phyloP scores from a whole-genome alignment of 495 filamentous ascomycete genomes.

The Friedmanniomyces simplex region DNA sequence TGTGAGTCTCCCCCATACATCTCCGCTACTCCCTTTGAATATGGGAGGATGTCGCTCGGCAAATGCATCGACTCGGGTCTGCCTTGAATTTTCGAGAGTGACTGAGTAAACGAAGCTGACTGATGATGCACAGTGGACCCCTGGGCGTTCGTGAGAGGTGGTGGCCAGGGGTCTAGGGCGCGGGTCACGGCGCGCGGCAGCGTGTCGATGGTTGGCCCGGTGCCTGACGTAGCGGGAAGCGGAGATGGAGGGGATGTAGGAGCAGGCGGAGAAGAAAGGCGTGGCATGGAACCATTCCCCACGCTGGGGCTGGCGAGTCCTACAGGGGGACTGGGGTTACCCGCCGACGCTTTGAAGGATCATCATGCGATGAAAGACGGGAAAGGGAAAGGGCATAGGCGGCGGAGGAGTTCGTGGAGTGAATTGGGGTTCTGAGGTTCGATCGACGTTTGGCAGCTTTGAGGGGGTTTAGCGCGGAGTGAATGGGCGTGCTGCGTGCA shows the following conservation, averaged over 20 bases:
- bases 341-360: not conserved
- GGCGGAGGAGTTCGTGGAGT: not conserved
- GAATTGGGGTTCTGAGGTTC: not conserved
- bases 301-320: not conserved
- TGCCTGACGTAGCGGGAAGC: not conserved
- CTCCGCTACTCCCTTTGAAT: too few relatives aligned
- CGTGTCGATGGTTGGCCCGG: not conserved
- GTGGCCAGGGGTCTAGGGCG: not conserved
- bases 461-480: not conserved
- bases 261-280: too few relatives aligned
- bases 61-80: too few relatives aligned
- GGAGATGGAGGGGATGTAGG: not conserved
- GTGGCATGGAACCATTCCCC: not conserved
- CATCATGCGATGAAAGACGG: not conserved
- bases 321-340: not conserved
- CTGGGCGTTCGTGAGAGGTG: not conserved
- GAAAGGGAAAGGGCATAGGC: not conserved
- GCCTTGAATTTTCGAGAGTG: too few relatives aligned
- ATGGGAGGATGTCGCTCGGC: too few relatives aligned
- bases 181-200: not conserved
- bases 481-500: not conserved
- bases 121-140: not conserved
- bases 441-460: too few relatives aligned
- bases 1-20: too few relatives aligned
- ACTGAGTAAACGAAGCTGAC: too few relatives aligned